Percentiles rank a stretch among this genome's conserved stretches.
Conservation (phyloP, 1,139 yeast species). For the Chernovozyma aurita region DNA sequence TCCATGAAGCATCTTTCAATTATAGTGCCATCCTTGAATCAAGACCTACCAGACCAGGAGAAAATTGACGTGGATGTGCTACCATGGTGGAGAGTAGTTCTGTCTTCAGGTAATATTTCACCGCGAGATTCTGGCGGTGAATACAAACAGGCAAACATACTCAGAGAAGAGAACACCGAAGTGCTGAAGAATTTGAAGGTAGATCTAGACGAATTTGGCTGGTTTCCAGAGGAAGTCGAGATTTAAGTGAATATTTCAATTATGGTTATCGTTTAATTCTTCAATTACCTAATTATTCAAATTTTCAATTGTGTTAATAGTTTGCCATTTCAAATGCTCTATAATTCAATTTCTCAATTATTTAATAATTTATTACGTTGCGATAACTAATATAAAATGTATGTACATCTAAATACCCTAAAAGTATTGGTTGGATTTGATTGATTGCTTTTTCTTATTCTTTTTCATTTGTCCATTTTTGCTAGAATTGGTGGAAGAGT, state of each 20-base stretch:
- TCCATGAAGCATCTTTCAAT: slow-evolving; percentile 47
- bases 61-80: slow-evolving; percentile 30
- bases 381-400: too few relatives aligned
- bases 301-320: too few relatives aligned
- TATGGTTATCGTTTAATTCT: too few relatives aligned
- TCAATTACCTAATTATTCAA: too few relatives aligned
- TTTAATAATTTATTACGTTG: too few relatives aligned
- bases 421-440: background rate
- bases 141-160: slow-evolving; percentile 39
- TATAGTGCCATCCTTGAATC: slow-evolving; percentile 21
- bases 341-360: too few relatives aligned
- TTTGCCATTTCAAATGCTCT: too few relatives aligned
- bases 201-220: slow-evolving; percentile 48
- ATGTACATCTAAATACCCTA: background rate
- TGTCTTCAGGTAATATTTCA: slow-evolving; percentile 58
- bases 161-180: slow-evolving; percentile 47
- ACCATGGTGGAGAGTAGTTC: slow-evolving; percentile 83
- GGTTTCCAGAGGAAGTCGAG: slow-evolving; percentile 60
- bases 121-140: slow-evolving; percentile 44
- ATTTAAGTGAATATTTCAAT: background rate
- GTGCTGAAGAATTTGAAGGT: slow-evolving; percentile 39
- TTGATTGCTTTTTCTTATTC: slow-evolving; percentile 7
- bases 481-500: slow-evolving; percentile 1
- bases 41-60: slow-evolving; percentile 14
- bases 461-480: slow-evolving; percentile 4